Percentiles rank a stretch among this genome's conserved stretches.
Conservation (phyloP, 208 protist species). For the Acanthamoeba polyphaga region DNA sequence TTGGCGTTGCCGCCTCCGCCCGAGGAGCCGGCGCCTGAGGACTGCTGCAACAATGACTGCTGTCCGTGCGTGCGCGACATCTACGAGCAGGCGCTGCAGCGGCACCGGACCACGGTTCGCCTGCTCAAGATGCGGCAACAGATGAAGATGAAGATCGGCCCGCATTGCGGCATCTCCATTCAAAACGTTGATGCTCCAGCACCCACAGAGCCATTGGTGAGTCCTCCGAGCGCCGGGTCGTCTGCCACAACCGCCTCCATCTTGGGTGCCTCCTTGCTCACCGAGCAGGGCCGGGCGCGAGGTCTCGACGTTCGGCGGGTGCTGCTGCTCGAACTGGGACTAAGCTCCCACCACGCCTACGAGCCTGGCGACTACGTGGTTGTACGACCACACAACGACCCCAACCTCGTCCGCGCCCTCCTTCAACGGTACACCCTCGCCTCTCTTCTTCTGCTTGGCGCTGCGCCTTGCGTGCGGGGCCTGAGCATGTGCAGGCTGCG, state of each 20-base stretch:
- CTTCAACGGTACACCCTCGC: not conserved
- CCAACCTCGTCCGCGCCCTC: not conserved
- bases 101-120: not conserved
- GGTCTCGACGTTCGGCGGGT: constrained; percentile 26
- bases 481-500: not conserved
- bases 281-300: not conserved
- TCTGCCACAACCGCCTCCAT: not conserved
- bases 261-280: constrained; percentile 25
- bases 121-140: constrained; percentile 16
- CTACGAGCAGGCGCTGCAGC: constrained; percentile 17
- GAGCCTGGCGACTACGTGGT: constrained; percentile 27
- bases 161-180: not conserved
- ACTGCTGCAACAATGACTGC: constrained; percentile 54
- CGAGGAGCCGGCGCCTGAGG: constrained; percentile 13
- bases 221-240: not conserved
- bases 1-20: not conserved
- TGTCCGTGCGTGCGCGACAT: constrained; percentile 21
- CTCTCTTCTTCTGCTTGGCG: not conserved
- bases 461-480: no score
- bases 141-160: constrained; percentile 28
- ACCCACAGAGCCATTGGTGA: not conserved
- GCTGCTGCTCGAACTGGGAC: constrained; percentile 18
- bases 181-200: not conserved
- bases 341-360: not conserved
- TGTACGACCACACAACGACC: constrained; percentile 8